Conservation (phyloP, 2,329 filamentous ascomycete species). For the Colletotrichum liaoningense region DNA sequence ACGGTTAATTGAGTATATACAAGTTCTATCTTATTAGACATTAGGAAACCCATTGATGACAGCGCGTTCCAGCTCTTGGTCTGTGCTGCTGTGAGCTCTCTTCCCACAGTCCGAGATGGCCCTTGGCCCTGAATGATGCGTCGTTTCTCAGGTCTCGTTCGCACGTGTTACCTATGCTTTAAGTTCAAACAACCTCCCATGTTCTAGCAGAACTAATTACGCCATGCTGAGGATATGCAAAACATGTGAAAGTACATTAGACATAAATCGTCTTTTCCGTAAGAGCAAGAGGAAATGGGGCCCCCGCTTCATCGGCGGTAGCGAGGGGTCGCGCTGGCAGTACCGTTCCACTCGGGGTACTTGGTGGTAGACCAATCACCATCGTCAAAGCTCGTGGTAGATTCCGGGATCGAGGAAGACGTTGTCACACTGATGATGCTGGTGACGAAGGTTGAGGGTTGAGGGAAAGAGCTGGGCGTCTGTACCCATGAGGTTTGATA, state of each 20-base stretch:
- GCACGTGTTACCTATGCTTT: not conserved
- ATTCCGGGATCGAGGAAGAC: constrained; percentile 38
- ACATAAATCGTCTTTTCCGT: not conserved
- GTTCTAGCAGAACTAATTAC: not conserved
- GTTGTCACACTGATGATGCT: constrained; percentile 33
- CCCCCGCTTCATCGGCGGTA: constrained; percentile 24
- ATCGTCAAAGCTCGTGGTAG: constrained; percentile 49
- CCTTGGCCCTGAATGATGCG: constrained; percentile 12
- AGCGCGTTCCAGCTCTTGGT: constrained; percentile 56
- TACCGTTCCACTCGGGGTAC: constrained; percentile 58
- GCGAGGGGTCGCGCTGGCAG: constrained; percentile 36
- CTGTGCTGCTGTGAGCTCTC: constrained; percentile 39
- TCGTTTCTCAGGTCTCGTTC: constrained; percentile 28
- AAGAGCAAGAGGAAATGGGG: not conserved
- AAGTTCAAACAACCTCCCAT: not conserved
- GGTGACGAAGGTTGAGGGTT: constrained; percentile 37
- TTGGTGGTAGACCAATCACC: constrained; percentile 57
- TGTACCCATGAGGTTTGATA: constrained; percentile 30
- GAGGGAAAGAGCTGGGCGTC: constrained; percentile 20
- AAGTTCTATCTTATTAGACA: constrained; percentile 33
- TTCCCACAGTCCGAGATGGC: not conserved
- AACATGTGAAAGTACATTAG: not conserved
- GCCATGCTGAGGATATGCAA: not conserved
- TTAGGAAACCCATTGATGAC: constrained; percentile 30
- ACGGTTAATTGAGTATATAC: not conserved